Conservation (phyloP, 2,329 filamentous ascomycete genomes). For the Ilyonectria robusta region DNA sequence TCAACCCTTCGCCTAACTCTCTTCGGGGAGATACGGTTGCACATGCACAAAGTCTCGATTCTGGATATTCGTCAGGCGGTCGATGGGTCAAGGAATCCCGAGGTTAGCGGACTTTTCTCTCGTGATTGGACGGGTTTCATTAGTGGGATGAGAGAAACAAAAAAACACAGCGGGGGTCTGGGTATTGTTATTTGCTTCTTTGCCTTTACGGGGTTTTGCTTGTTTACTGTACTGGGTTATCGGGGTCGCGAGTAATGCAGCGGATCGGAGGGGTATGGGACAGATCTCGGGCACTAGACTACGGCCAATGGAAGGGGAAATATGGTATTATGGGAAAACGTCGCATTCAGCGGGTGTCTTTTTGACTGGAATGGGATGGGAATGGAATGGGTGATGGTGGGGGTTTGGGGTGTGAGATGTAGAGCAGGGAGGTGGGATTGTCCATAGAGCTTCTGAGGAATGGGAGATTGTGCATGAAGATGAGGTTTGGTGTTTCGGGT, state of each 20-base stretch:
- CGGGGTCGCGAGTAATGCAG: conserved; percentile 27
- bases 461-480: conserved; percentile 28
- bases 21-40: conserved; percentile 28
- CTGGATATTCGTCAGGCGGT: conserved; percentile 31
- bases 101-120: conserved; percentile 16
- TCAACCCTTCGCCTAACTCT: conserved; percentile 13
- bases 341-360: conserved; percentile 25
- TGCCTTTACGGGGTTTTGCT: conserved; percentile 23
- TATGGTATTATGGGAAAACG: conserved; percentile 20
- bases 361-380: conserved; percentile 20
- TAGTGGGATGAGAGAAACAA: conserved; percentile 20
- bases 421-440: conserved; percentile 7
- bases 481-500: background rate
- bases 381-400: conserved; percentile 2
- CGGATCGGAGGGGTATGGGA: conserved; percentile 1
- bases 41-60: conserved; percentile 29
- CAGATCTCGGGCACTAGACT: conserved; percentile 23
- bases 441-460: conserved; percentile 26
- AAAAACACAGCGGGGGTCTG: conserved; percentile 25
- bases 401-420: conserved; percentile 3
- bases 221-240: conserved; percentile 26
- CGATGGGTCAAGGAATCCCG: conserved; percentile 16
- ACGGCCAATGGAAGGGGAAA: conserved; percentile 18
- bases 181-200: conserved; percentile 32
- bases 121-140: conserved; percentile 15